phyloP scores from a whole-genome alignment of 2,329 filamentous ascomycete genomes.

The Fusarium sp. region DNA sequence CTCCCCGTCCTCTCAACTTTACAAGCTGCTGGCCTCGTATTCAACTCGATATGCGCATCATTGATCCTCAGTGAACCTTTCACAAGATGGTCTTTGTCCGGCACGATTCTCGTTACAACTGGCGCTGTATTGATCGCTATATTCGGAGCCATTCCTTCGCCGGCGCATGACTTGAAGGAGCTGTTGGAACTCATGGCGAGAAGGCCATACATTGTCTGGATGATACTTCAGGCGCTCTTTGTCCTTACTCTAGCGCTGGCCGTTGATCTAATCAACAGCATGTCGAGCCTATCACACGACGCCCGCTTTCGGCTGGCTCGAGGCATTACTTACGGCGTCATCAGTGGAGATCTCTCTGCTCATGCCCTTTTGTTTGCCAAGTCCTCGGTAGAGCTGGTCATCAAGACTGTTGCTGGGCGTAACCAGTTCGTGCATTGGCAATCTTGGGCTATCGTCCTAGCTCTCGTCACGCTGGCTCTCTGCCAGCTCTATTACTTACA shows the following conservation, averaged over 20 bases:
- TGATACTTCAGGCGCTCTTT: slow-evolving; percentile 79
- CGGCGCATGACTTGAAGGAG: slow-evolving; percentile 86
- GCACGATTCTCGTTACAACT: slow-evolving; percentile 85
- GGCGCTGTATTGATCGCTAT: slow-evolving; percentile 93
- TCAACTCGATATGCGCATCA: slow-evolving; percentile 98
- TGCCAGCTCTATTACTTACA: slow-evolving; percentile 96
- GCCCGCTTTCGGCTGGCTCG: slow-evolving; percentile 77
- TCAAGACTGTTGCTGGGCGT: slow-evolving; percentile 82
- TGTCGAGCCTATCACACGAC: slow-evolving; percentile 65
- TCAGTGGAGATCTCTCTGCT: slow-evolving; percentile 92
- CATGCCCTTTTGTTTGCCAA: slow-evolving; percentile 95
- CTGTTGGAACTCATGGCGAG: slow-evolving; percentile 79
- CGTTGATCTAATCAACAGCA: slow-evolving; percentile 64
- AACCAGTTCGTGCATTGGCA: slow-evolving; percentile 98
- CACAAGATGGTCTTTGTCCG: slow-evolving; percentile 89
- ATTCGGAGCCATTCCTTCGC: slow-evolving; percentile 93
- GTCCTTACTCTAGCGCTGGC: slow-evolving; percentile 74
- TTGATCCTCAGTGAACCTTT: slow-evolving; percentile 93
- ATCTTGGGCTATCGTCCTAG: slow-evolving; percentile 89
- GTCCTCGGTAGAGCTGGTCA: slow-evolving; percentile 92
- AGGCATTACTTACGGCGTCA: slow-evolving; percentile 87
- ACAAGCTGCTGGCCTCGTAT: slow-evolving; percentile 94
- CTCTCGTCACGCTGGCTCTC: slow-evolving; percentile 82
- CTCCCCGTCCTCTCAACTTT: slow-evolving; percentile 93
- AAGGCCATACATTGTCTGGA: slow-evolving; percentile 86